Conservation (phyloP, 768 basidiomycete genomes). For the Daedaleopsis nitida region DNA sequence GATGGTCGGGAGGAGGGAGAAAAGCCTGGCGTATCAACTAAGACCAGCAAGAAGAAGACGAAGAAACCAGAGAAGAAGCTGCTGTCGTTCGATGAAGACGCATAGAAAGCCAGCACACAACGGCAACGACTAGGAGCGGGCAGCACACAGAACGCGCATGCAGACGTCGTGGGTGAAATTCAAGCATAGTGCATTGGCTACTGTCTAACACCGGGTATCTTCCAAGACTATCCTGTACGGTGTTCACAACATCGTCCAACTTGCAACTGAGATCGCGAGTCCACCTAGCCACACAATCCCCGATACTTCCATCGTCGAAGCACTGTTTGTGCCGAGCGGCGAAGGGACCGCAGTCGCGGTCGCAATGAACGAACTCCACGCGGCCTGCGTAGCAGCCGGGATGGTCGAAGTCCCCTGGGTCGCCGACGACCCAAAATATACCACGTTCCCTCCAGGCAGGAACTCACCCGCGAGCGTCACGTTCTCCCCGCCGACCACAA, state of each 20-base stretch:
- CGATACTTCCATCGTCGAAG: not conserved
- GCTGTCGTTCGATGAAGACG: conserved; percentile 59
- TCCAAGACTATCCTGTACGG: not conserved
- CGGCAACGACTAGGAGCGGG: not conserved
- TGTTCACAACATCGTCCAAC: not conserved
- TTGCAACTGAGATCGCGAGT: not conserved
- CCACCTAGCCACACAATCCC: not conserved
- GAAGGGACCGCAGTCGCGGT: conserved; percentile 22
- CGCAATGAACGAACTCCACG: conserved; percentile 34
- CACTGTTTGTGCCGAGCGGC: not conserved
- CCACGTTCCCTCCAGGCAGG: conserved; percentile 54
- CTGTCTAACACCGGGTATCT: not conserved
- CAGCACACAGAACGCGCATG: not conserved
- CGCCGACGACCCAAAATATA: conserved; percentile 51
- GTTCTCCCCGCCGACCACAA: conserved; percentile 55
- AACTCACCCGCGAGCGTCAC: conserved; percentile 44
- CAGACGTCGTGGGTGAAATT: not conserved
- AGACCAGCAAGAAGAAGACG: conserved; percentile 52
- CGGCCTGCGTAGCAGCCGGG: conserved; percentile 32
- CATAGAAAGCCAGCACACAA: not conserved
- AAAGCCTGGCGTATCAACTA: conserved; percentile 26
- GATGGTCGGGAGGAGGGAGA: conserved; percentile 33
- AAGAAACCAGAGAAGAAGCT: conserved; percentile 49
- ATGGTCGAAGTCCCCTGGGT: conserved; percentile 30
- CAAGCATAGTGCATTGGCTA: not conserved